Percentiles rank a stretch among this genome's conserved stretches.
phyloP scores from a whole-genome alignment of 108 stramenopile genomes.

The Pseudonitzschia multistriata region DNA sequence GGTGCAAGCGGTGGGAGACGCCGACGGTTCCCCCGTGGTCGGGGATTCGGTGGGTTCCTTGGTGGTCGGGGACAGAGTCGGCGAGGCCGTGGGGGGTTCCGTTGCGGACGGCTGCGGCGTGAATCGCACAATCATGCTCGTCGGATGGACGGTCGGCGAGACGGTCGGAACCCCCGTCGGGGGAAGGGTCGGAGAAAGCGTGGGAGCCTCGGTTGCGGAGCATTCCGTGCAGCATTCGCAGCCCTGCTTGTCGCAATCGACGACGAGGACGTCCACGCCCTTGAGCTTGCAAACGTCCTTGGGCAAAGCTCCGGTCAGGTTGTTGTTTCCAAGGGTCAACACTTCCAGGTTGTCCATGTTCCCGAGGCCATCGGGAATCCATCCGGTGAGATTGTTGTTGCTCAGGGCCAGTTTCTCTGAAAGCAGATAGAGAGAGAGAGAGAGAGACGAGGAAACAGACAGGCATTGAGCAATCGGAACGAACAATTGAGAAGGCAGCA shows the following conservation, averaged over 20 bases:
- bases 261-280: slow-evolving; percentile 13
- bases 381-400: slow-evolving; percentile 34
- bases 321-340: slow-evolving; percentile 10
- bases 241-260: slow-evolving; percentile 19
- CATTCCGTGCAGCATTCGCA: slow-evolving; percentile 35
- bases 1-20: not conserved
- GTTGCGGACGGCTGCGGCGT: not conserved
- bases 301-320: slow-evolving; percentile 7
- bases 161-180: not conserved
- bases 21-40: slow-evolving; percentile 1
- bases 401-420: slow-evolving; percentile 14
- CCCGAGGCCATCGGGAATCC: slow-evolving; percentile 26
- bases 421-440: slow-evolving; percentile 8
- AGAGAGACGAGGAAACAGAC: not conserved
- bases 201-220: not conserved
- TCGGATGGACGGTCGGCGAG: not conserved
- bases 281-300: not conserved
- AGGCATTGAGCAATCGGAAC: not conserved
- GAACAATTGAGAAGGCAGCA: not conserved
- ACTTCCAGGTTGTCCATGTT: slow-evolving; percentile 23
- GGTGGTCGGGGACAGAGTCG: not conserved
- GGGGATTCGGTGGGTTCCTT: slow-evolving; percentile 1
- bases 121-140: not conserved
- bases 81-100: not conserved
- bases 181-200: slow-evolving; percentile 2